Conservation (phyloP, 805 yeast species). For the Alloascoidea hylecoeti region DNA sequence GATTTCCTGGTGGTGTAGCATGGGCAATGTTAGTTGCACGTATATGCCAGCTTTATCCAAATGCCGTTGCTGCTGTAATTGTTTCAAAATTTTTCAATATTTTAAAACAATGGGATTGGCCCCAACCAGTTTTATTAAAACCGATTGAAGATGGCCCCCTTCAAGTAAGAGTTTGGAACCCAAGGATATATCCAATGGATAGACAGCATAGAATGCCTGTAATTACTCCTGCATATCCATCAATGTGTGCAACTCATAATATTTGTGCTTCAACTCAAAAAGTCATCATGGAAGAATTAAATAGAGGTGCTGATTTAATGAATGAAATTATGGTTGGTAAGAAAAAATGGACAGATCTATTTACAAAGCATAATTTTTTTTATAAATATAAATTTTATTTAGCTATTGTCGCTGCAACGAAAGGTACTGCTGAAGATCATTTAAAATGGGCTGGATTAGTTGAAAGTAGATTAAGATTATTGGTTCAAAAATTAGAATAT, state of each 20-base stretch:
- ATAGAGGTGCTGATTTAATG: conserved; percentile 61
- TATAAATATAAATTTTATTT: conserved; percentile 74
- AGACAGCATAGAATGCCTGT: conserved; percentile 93
- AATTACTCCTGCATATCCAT: conserved; percentile 95
- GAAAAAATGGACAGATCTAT: conserved; percentile 61
- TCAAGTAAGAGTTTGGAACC: conserved; percentile 96
- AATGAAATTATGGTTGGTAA: conserved; percentile 51
- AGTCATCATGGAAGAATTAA: conserved; percentile 65
- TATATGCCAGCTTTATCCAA: conserved; percentile 92
- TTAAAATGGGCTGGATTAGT: conserved; percentile 87
- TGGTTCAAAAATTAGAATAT: conserved; percentile 75
- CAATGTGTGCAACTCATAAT: conserved; percentile 98
- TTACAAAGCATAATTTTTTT: conserved; percentile 73
- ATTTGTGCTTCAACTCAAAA: conserved; percentile 80
- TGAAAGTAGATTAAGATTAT: conserved; percentile 69
- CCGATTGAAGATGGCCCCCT: conserved; percentile 95
- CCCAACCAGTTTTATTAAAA: conserved; percentile 88
- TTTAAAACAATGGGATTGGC: conserved; percentile 91
- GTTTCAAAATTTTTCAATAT: conserved; percentile 84
- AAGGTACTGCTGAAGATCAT: conserved; percentile 67
- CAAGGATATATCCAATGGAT: conserved; percentile 78
- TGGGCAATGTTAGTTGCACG: conserved; percentile 99
- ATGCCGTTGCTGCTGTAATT: conserved; percentile 86
- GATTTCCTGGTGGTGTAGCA: conserved; percentile 99
- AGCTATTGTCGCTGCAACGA: conserved; percentile 67